phyloP scores from a whole-genome alignment of 2,329 filamentous ascomycete species.

The Diplodia scrobiculata region DNA sequence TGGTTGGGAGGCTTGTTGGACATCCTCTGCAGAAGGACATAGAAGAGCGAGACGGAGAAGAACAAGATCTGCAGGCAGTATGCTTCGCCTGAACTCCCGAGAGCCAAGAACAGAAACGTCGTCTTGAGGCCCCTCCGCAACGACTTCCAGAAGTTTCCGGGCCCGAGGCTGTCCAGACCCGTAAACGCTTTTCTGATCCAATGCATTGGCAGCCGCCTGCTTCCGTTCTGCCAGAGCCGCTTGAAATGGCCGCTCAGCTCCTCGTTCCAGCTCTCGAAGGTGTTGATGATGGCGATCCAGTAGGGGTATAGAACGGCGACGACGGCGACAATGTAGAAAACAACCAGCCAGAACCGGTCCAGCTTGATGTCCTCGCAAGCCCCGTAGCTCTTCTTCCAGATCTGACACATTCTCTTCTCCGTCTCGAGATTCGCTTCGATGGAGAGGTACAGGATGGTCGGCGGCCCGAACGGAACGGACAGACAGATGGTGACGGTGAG shows the following conservation, averaged over 20 bases:
- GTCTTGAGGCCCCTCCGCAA: background rate
- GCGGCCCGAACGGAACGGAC: slow-evolving; percentile 30
- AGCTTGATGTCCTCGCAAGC: background rate
- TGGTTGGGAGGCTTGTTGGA: background rate
- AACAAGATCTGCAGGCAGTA: slow-evolving; percentile 17
- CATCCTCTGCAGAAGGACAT: background rate
- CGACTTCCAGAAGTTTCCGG: background rate
- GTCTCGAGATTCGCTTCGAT: background rate
- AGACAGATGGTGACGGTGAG: slow-evolving; percentile 38
- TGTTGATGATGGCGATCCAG: slow-evolving; percentile 21
- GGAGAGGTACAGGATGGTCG: background rate
- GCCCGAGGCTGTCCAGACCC: background rate
- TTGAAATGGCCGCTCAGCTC: background rate
- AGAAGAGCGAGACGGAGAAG: slow-evolving; percentile 8
- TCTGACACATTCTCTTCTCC: background rate
- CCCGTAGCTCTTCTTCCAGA: background rate
- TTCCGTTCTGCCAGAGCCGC: background rate
- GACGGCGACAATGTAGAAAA: slow-evolving; percentile 4
- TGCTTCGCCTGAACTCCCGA: background rate
- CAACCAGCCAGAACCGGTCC: background rate
- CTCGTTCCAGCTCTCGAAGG: background rate
- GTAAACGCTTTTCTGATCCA: background rate
- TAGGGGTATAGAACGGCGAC: slow-evolving; percentile 4
- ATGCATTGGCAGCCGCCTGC: background rate
- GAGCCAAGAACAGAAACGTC: background rate